Percentiles rank a stretch among this genome's conserved stretches.
Conservation (phyloP, 2,329 filamentous ascomycete species). For the Ceratocystis colombiana region DNA sequence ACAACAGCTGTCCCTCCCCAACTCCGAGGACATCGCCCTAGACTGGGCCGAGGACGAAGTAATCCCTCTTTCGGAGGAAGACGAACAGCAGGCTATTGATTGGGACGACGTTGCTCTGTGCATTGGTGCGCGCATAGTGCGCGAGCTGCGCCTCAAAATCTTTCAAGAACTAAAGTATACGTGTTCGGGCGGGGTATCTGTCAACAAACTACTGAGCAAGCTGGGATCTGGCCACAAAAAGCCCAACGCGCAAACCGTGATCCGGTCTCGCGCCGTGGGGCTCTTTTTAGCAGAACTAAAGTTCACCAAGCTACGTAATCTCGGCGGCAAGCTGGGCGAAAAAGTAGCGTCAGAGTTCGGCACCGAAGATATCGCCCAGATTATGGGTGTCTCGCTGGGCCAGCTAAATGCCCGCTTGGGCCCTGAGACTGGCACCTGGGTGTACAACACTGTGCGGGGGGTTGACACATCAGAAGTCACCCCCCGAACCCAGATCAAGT, state of each 20-base stretch:
- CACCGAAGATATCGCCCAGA: constrained; percentile 67
- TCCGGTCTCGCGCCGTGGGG: constrained; percentile 71
- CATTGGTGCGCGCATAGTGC: constrained; percentile 80
- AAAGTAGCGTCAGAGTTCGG: constrained; percentile 71
- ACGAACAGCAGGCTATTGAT: constrained; percentile 73
- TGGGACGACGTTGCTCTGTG: constrained; percentile 91
- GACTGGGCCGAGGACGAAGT: constrained; percentile 80
- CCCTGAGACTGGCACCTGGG: constrained; percentile 75
- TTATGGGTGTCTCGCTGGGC: constrained; percentile 61
- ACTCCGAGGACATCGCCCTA: constrained; percentile 56
- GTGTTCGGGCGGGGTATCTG: constrained; percentile 78
- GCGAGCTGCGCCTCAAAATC: constrained; percentile 60
- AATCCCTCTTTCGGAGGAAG: constrained; percentile 64
- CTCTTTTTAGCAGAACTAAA: constrained; percentile 77
- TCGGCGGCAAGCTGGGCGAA: constrained; percentile 92
- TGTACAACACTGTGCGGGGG: constrained; percentile 75
- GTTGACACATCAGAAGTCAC: constrained; percentile 84
- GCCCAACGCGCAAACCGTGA: constrained; percentile 87
- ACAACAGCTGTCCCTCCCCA: constrained; percentile 61
- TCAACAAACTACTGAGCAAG: constrained; percentile 93
- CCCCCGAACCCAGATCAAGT: constrained; percentile 84
- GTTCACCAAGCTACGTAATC: constrained; percentile 85
- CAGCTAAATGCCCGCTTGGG: constrained; percentile 69
- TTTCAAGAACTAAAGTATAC: constrained; percentile 69
- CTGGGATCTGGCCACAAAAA: constrained; percentile 86